Conservation (phyloP, 1,284 basidiomycete genomes). For the Trichosporon sp. region DNA sequence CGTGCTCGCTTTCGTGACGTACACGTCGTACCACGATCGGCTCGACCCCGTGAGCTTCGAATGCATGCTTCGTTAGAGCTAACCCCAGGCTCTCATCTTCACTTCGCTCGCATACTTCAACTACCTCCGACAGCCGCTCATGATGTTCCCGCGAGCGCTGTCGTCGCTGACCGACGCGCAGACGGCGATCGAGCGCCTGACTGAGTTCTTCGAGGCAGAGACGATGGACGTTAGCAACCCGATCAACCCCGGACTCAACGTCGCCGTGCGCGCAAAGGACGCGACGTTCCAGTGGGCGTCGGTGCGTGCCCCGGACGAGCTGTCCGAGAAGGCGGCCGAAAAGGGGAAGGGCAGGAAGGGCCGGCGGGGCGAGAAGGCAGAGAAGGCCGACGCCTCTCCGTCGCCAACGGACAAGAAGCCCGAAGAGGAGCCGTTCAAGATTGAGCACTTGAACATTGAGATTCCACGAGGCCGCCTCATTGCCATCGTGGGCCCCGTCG, state of each 20-base stretch:
- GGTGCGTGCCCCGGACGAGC: constrained; percentile 6
- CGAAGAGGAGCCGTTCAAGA: constrained; percentile 51
- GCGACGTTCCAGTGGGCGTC: constrained; percentile 62
- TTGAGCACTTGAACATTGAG: constrained; percentile 56
- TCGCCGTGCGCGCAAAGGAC: constrained; percentile 56
- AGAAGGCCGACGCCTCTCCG: neutral
- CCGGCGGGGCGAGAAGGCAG: neutral
- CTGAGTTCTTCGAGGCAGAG: constrained; percentile 58
- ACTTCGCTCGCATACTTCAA: constrained; percentile 67
- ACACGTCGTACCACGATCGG: constrained; percentile 56
- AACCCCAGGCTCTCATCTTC: constrained; percentile 58
- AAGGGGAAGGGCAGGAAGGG: neutral
- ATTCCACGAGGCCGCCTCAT: constrained; percentile 60
- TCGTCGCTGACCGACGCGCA: constrained; percentile 62
- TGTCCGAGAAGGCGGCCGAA: neutral
- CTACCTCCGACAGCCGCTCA: constrained; percentile 62
- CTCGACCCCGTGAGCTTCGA: constrained; percentile 53
- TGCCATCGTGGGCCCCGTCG: constrained; percentile 63
- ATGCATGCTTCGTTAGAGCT: constrained; percentile 33
- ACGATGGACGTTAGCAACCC: constrained; percentile 50
- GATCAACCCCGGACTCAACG: constrained; percentile 54
- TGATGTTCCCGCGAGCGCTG: constrained; percentile 64
- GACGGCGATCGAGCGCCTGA: constrained; percentile 59
- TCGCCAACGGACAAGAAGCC: neutral
- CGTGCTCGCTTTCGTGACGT: constrained; percentile 69